A percentile compares a stretch with the other conserved stretches of the same genome.
Evolutionary conservation across 768 basidiomycete genomes (phyloP).

Genomic region (Cystofilobasidium capitatum): DNA sequence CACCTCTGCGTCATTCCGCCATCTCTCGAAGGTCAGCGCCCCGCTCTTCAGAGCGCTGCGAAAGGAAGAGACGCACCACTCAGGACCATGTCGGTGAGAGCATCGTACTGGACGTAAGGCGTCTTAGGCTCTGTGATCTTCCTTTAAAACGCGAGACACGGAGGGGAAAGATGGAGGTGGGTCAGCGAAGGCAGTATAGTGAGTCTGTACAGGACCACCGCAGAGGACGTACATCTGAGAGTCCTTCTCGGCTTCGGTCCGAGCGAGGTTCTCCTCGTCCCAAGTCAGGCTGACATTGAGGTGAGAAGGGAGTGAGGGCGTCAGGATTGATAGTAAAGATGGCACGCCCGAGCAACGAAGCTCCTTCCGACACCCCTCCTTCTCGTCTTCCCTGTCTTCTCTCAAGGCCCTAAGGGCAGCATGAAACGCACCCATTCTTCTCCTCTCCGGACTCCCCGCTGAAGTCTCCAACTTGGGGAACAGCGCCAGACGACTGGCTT

Average conservation of each 20-base stretch:
- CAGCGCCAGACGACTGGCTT: not conserved
- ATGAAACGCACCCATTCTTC: not conserved
- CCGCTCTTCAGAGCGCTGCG: not conserved
- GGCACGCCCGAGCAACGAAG: no score
- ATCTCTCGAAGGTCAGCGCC: no score
- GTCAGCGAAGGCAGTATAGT: not conserved
- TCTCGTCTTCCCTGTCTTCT: no score
- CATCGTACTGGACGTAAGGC: conserved; percentile 63
- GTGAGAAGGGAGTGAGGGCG: not conserved
- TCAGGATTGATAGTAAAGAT: no score
- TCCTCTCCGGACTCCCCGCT: not conserved
- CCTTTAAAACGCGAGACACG: conserved; percentile 28
- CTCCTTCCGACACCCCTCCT: no score
- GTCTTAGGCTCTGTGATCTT: conserved; percentile 98
- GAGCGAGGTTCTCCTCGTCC: conserved; percentile 87
- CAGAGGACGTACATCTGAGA: conserved; percentile 57
- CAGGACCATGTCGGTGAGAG: conserved; percentile 41
- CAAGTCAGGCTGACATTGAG: conserved; percentile 58
- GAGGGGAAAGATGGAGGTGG: not conserved
- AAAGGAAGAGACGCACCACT: conserved; percentile 46
- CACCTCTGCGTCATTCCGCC: conserved; percentile 76
- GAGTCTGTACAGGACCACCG: not conserved
- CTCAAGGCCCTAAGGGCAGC: not conserved
- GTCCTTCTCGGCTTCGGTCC: conserved; percentile 89
- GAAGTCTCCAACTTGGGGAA: not conserved